Evolutionary conservation across 2,329 filamentous ascomycete species (phyloP), one percentile per base, ranked within the genome.

Genomic region (Trichoderma breve): DNA sequence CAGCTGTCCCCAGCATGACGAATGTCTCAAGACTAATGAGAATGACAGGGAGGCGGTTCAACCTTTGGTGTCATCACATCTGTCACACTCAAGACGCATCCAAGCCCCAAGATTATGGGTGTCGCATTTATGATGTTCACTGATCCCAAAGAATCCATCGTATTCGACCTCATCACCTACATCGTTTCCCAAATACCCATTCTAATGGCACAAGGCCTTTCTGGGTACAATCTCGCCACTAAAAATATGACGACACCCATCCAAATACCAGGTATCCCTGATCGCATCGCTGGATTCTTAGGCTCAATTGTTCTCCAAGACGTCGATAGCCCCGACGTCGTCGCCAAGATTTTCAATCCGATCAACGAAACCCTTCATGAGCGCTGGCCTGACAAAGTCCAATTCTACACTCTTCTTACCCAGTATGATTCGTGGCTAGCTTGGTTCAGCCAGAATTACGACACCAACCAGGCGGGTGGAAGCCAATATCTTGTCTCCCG

Each of bases 51-150:
- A 6, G 88, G 88, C 3, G 88, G 87, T 2, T 86, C 86, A 24
- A 91, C 88, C 0, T 92, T 89, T 76, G 89, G 87, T 0, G 83
- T 91, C 2, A 83, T 91, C 26, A 85, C 84, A 1, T 88, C 87
- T 0, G 80, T 90, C 43, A 91, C 89, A 0, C 78, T 88, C 15
- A 85, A 86, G 73, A 85, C 87, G 0, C 82, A 87, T 74, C 83
- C 84, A 0, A 84, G 83, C 2, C 81, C 81, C 7, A 77, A 77
- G 36, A 79, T 84, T 43, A 70, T 76, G 1, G 72, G 76, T 12
- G 73, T 77, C 6, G 66, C 72, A 0, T 77, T 76, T 30, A 63
- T 75, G 4, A 61, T 80, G 2, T 71, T 78, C 15, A 76, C 76
- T 0, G 71, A 75, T 4, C 73, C 78, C 1, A 74, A 82, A 53